phyloP scores from a whole-genome alignment of 2,329 filamentous ascomycete genomes.

The Xylogone sp. region DNA sequence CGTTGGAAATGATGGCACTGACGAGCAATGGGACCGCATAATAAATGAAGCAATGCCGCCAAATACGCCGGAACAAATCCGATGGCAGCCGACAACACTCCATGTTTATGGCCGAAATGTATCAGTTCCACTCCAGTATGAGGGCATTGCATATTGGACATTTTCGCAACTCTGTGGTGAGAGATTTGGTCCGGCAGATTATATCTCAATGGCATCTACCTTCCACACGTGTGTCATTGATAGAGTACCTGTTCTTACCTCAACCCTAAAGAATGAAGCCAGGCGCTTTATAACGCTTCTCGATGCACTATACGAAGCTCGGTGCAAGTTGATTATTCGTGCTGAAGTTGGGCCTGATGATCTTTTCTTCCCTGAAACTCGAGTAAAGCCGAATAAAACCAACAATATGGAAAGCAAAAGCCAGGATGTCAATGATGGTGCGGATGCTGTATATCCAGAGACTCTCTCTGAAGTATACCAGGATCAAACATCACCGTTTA shows the following conservation, averaged over 20 bases:
- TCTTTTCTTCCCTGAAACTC: constrained; percentile 69
- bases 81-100: constrained; percentile 42
- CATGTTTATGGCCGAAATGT: constrained; percentile 62
- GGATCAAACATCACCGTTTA: constrained; percentile 71
- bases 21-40: constrained; percentile 19
- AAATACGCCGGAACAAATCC: constrained; percentile 20
- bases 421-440: constrained; percentile 29
- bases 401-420: constrained; percentile 26
- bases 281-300: constrained; percentile 76
- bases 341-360: constrained; percentile 67
- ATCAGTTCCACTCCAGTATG: constrained; percentile 51
- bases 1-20: constrained; percentile 12
- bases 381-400: constrained; percentile 12
- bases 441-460: constrained; percentile 59
- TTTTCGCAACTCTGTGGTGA: constrained; percentile 64
- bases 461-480: constrained; percentile 73
- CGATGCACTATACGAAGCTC: constrained; percentile 78
- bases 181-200: constrained; percentile 73
- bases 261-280: constrained; percentile 75
- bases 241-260: constrained; percentile 61
- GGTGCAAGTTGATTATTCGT: constrained; percentile 69
- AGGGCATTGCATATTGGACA: constrained; percentile 59
- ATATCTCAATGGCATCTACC: constrained; percentile 74
- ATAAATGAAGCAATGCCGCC: constrained; percentile 16
- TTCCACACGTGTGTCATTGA: constrained; percentile 77